Evolutionary conservation across 139 green algal species (phyloP).

Genomic region (Tetradesmus obliquus): DNA sequence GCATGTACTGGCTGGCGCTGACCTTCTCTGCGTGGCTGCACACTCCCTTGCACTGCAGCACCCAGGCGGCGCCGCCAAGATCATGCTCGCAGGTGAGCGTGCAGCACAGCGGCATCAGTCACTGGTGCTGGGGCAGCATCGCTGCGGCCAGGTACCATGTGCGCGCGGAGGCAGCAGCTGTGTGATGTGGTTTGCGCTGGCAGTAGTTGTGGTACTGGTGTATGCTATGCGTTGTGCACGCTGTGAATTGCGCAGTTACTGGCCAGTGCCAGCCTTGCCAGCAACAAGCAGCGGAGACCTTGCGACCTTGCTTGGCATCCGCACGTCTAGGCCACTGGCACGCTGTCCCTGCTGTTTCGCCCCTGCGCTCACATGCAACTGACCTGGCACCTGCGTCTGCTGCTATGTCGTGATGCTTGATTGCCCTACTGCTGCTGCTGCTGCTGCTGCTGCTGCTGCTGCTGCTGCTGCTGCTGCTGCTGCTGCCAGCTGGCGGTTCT

Average conservation of each 20-base stretch:
- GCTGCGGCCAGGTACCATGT: not conserved
- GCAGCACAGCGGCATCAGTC: not conserved
- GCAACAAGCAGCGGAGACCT: no score
- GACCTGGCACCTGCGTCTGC: no score
- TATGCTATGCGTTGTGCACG: no score
- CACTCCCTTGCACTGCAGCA: constrained; percentile 32
- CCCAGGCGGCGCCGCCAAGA: constrained; percentile 59
- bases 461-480: no score
- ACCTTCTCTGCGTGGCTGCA: not conserved
- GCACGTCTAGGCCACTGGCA: no score
- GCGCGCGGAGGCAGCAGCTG: not conserved
- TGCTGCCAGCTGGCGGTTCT: constrained; percentile 69
- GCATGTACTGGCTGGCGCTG: not conserved
- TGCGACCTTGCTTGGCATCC: no score
- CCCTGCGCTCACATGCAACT: no score
- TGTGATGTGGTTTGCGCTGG: not conserved
- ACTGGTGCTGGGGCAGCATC: not conserved
- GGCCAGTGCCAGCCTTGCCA: no score
- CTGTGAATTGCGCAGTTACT: no score
- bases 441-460: no score
- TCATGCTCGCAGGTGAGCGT: constrained; percentile 79
- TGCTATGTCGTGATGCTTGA: no score
- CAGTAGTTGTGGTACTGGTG: not conserved
- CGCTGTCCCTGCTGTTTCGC: no score
- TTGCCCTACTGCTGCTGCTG: not conserved